Percentiles rank a stretch among this genome's conserved stretches.
Conservation (phyloP, 371 early-diverging fungal species). For the Rhizomucor miehei region DNA sequence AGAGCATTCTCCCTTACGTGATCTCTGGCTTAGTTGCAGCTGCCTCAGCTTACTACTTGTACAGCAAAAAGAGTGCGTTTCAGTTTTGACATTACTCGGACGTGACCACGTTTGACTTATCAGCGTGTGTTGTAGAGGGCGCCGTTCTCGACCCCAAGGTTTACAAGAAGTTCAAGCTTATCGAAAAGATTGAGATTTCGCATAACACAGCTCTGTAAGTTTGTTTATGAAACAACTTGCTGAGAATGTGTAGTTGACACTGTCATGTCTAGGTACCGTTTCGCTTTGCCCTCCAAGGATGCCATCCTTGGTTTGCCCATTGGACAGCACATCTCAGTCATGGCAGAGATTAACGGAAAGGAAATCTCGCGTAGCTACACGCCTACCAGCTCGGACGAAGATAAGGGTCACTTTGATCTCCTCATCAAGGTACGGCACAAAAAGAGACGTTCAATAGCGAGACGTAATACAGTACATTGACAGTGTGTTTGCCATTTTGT, state of each 20-base stretch:
- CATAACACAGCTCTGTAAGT: conserved; percentile 86
- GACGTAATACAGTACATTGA: background rate
- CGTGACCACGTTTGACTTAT: background rate
- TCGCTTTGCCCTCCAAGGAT: conserved; percentile 71
- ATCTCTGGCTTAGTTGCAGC: conserved; percentile 9
- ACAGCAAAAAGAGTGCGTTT: conserved; percentile 4
- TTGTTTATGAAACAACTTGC: background rate
- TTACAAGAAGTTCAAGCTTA: conserved; percentile 80
- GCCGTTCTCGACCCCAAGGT: conserved; percentile 67
- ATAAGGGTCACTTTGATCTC: conserved; percentile 86
- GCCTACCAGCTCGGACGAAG: conserved; percentile 84
- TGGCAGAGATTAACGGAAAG: conserved; percentile 85
- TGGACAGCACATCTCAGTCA: conserved; percentile 92
- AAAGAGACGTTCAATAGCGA: background rate
- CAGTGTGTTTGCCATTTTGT: background rate
- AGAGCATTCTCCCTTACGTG: conserved; percentile 7
- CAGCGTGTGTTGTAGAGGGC: conserved; percentile 7
- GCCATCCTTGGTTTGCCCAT: conserved; percentile 83
- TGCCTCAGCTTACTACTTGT: conserved; percentile 5
- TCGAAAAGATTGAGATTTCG: conserved; percentile 71
- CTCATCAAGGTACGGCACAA: conserved; percentile 76
- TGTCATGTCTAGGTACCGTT: conserved; percentile 70
- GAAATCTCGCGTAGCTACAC: conserved; percentile 90
- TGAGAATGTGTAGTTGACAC: background rate
- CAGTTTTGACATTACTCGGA: background rate